A percentile compares a stretch with the other conserved stretches of the same genome.
Conservation (phyloP, 176 grass and related monocot species). For the Panicum miliaceum region DNA sequence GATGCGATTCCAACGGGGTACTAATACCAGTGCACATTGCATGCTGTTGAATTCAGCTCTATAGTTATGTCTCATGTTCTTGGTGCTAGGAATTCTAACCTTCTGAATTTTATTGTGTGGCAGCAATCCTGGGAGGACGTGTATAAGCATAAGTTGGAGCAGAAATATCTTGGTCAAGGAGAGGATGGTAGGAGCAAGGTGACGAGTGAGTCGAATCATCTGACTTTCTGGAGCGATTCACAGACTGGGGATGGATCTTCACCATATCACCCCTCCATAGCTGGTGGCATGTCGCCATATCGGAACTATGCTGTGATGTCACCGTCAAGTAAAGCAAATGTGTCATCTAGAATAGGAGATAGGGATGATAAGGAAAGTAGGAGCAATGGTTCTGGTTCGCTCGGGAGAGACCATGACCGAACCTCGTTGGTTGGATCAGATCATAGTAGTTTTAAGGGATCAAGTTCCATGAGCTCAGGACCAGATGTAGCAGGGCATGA, state of each 20-base stretch:
- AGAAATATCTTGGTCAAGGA: conserved; percentile 55
- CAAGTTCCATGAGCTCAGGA: conserved; percentile 65
- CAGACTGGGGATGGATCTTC: conserved; percentile 69
- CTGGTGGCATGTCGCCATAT: conserved; percentile 44
- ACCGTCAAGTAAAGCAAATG: conserved; percentile 42
- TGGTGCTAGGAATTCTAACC: conserved; percentile 29
- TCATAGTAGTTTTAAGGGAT: conserved; percentile 55
- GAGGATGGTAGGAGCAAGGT: conserved; percentile 71
- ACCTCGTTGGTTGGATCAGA: conserved; percentile 51
- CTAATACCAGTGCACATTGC: background rate
- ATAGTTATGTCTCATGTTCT: conserved; percentile 1
- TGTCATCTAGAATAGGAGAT: conserved; percentile 38
- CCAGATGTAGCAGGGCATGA: conserved; percentile 48
- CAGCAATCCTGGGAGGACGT: conserved; percentile 92
- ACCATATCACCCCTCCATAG: conserved; percentile 61
- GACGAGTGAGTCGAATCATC: conserved; percentile 77
- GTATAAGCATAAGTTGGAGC: conserved; percentile 78
- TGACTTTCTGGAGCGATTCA: conserved; percentile 80
- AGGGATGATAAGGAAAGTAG: conserved; percentile 53
- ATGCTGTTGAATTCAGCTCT: conserved; percentile 25
- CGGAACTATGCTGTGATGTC: conserved; percentile 43
- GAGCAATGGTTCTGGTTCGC: conserved; percentile 53
- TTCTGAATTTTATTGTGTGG: conserved; percentile 26
- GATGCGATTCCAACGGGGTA: conserved; percentile 59
- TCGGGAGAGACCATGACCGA: conserved; percentile 52